Evolutionary conservation across 1,284 basidiomycete species (phyloP), one percentile per base, ranked within the genome.

Genomic region (Sanguinoderma infundibulare): DNA sequence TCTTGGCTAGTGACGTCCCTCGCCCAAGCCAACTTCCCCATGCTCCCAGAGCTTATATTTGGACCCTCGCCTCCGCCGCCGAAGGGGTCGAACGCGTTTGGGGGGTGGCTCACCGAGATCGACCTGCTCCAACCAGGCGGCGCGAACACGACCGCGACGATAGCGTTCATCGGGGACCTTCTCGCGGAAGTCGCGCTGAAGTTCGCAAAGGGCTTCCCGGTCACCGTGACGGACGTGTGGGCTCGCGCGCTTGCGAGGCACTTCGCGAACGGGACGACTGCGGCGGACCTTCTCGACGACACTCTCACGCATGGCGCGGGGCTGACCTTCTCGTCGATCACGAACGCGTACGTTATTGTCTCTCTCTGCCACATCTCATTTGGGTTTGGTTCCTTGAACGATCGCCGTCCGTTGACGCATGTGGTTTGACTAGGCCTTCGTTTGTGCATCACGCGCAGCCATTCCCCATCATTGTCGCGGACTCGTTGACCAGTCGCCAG

Each of bases 1-100:
- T 65, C 70, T 17, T 74, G 70, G 71, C 69, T 74, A 32, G 67
- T 73, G 38, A 54, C 55, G 0, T 74, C 73, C 8, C 65, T 72
- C 49, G 57, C 63, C 3, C 72, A 74, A 61, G 70, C 72, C 9
- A 57, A 72, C 60, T 72, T 73, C 52, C 73, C 72, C 15, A 63
- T 55, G 22, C 54, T 73, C 14, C 67, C 64, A 1, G 64, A 72
- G 8, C 65, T 74, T 17, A 60, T 72, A 4, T 70, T 72, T 28
- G 70, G 71, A 2, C 44, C 61, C 5, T 12, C 35, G 3, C 50
- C 55, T 3, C 34, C 28, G n/a, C 15, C 55, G 0, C 52, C 35
- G 12, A 49, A 17, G n/a, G n/a, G n/a, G n/a, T n/a, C n/a, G 12
- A 26, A 53, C 47, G 39, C 22, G 10, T 68, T 61, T 32, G 66